A percentile compares a stretch with the other conserved stretches of the same genome.
Evolutionary conservation across 2,329 filamentous ascomycete genomes (phyloP).

Genomic region (Trichoderma pleuroti): DNA sequence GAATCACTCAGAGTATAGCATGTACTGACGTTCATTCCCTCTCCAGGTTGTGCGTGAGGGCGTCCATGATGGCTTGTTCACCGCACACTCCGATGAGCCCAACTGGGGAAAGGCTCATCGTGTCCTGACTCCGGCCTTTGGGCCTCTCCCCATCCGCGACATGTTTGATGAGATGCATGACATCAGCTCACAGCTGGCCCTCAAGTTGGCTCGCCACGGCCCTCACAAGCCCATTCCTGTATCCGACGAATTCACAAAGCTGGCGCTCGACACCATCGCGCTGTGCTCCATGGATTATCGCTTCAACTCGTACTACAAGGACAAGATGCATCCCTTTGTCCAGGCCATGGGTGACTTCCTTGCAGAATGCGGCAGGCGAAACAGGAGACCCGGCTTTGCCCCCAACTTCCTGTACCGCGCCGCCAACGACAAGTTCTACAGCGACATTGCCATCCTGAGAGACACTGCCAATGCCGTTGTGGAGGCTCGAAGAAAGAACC

Average conservation of each 20-base stretch:
- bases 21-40: background rate
- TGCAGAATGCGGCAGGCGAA: conserved; percentile 50
- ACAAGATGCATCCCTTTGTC: conserved; percentile 68
- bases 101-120: conserved; percentile 67
- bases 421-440: conserved; percentile 48
- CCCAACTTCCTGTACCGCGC: conserved; percentile 48
- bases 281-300: conserved; percentile 68
- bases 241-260: conserved; percentile 66
- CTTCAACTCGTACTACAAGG: conserved; percentile 71
- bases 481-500: conserved; percentile 52
- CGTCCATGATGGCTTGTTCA: conserved; percentile 64
- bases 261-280: conserved; percentile 69
- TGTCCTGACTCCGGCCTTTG: conserved; percentile 65
- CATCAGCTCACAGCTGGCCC: conserved; percentile 60
- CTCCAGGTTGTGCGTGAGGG: conserved; percentile 54
- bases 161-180: conserved; percentile 72
- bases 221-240: conserved; percentile 54
- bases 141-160: conserved; percentile 60
- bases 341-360: conserved; percentile 64
- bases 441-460: conserved; percentile 54
- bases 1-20: background rate
- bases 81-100: conserved; percentile 49
- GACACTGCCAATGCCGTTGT: conserved; percentile 59
- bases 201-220: conserved; percentile 67
- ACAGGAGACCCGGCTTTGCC: conserved; percentile 44